Base-by-base conservation (phyloP, 345 rosid species). In the Pugionium dolabratum region DNA sequence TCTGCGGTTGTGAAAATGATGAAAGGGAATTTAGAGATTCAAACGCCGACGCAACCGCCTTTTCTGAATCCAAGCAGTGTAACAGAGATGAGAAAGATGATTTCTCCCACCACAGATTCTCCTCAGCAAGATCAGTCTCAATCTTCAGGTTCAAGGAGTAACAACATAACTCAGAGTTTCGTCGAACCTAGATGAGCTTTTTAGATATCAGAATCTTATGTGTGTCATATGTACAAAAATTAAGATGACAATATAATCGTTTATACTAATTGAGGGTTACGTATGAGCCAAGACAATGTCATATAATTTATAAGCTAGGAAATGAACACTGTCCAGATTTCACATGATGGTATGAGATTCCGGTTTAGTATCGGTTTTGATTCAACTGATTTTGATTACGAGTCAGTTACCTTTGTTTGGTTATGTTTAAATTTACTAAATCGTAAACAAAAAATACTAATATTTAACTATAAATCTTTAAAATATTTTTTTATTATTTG, bases 41-140 rank as follows among this genome's bases (percentile, higher is more conserved):
- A 77, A 2, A 60, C 50, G 59, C 95, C 98, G 46, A 81, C 79
- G 7, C 95, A 86, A 56, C 98, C 98, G 6, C 98, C 95, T 5
- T 91, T 81, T 78, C 66, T 84, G n/a, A 82, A 69, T 67, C 61
- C 85, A 47, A 61, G 41, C 26, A 76, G 75, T 58, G 37, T 54
- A 6, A 10, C 49, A 9, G 86, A 79, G 66, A 58, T 35, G 44
- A 77, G 75, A 59, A 40, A n/a, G 32, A 33, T 5, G 26, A 31
- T 39, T 27, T 33, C 66, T n/a, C 61, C 70, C 0, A 35, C 52
- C 0, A 64, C 60, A 30, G 31, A 42, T 44, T 61, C 36, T 28
- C 37, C 18, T 72, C 76, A 76, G 35, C 75, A 64, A 54, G 68
- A 76, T 1, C 76, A 80, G 53, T 79, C 86, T 54, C 61, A 75